A percentile compares a stretch with the other conserved stretches of the same genome.
phyloP scores from a whole-genome alignment of 129 eudicot species.

The Scalesia atractyloides region DNA sequence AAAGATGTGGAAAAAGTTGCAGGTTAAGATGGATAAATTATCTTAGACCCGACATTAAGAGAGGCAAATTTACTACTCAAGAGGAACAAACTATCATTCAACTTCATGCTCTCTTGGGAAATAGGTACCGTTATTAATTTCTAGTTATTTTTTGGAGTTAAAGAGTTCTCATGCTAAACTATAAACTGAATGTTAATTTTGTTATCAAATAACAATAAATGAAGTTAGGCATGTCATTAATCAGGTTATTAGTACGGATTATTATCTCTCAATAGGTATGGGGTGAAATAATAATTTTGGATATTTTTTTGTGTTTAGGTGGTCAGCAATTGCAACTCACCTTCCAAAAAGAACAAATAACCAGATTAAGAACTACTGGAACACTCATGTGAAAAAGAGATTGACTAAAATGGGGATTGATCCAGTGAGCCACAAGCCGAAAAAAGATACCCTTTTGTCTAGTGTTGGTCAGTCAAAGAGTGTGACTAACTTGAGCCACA shows the following conservation, averaged over 20 bases:
- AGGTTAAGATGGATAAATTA: too few relatives aligned
- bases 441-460: conserved; percentile 43
- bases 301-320: conserved; percentile 40
- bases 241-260: too few relatives aligned
- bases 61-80: conserved; percentile 80
- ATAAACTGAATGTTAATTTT: not conserved
- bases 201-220: not conserved
- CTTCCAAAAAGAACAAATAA: conserved; percentile 69
- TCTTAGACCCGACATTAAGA: conserved; percentile 84
- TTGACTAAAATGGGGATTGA: conserved; percentile 72
- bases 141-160: not conserved
- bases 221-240: too few relatives aligned
- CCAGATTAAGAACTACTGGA: conserved; percentile 74
- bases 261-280: too few relatives aligned
- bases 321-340: conserved; percentile 77
- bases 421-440: conserved; percentile 73
- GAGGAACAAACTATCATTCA: conserved; percentile 94
- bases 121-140: conserved; percentile 51
- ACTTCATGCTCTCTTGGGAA: conserved; percentile 91
- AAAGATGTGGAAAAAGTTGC: conserved; percentile 92
- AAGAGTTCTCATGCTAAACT: not conserved
- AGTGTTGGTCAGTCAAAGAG: conserved; percentile 48
- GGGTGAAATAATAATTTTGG: too few relatives aligned
- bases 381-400: conserved; percentile 62
- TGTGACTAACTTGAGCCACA: conserved; percentile 77